Base-by-base conservation (phyloP, 2,329 filamentous ascomycete genomes). In the Penicillium sp. region DNA sequence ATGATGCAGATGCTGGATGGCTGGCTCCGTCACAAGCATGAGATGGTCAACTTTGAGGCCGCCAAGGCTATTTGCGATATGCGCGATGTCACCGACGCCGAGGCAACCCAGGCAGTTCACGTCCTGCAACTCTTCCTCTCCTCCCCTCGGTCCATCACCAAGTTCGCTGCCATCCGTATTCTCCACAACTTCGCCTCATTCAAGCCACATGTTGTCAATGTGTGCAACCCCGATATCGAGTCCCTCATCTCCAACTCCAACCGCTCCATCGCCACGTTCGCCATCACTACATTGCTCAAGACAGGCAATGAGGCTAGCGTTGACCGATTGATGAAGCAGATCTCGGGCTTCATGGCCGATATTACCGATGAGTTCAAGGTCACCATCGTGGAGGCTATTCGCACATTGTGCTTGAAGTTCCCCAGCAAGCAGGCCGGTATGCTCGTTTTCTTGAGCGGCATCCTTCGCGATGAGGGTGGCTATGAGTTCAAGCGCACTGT, bases 301-400 rank as follows among this genome's bases (percentile, higher is more conserved):
- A 99, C 94, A 10, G 94, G 94, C 57, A 99, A 97, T 70, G 94
- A 99, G 77, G 90, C 90, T 38, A 97, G 92, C 63, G 94, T 99
- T 42, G 94, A 99, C 72, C 87, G 94, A 50, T 78, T 99, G 63
- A 97, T 99, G 92, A 97, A 97, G 83, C 92, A 97, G 74, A 97
- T 99, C 59, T 92, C 91, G 22, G 88, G 89, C 38, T 97, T 99
- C 79, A 97, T 99, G 94, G 90, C 92, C 4, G 94, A 97, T 75
- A 97, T 97, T 63, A 97, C 93, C 6, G 94, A 99, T 70, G 94
- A 99, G 75, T 99, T 99, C 82, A 99, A 97, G 82, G 96, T 99
- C 64, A 99, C 94, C n/a, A 96, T 99, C 67, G 93, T 99, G 41
- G 94, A 99, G 75, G 94, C 94, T 40, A 97, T 99, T 69, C 89